These are phyloP conservation scores for Protea cynaroides DNA, from an alignment of 164 flowering plant genomes.

Conservation along the genomic window DNA sequence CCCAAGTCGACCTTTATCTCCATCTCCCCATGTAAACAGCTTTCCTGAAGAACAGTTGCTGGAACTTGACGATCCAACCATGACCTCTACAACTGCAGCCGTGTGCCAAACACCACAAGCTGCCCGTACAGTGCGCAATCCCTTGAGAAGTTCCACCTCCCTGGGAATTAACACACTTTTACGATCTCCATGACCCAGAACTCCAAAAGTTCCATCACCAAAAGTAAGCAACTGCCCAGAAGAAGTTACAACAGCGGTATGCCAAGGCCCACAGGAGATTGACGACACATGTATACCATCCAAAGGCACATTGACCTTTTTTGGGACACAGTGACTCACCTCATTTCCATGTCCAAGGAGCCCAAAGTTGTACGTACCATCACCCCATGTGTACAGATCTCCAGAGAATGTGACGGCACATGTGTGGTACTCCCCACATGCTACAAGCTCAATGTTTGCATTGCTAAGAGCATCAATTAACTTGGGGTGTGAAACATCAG, in stretches of 20 bases:
- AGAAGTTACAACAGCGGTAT: slow-evolving; percentile 95
- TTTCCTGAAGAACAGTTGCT: slow-evolving; percentile 96
- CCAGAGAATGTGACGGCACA: slow-evolving; percentile 97
- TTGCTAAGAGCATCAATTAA: slow-evolving; percentile 78
- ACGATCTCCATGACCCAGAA: slow-evolving; percentile 96
- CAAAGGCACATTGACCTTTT: slow-evolving; percentile 88
- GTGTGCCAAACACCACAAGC: slow-evolving; percentile 99
- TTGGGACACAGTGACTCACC: slow-evolving; percentile 96
- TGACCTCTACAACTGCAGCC: slow-evolving; percentile 97
- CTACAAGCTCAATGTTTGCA: slow-evolving; percentile 82
- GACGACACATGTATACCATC: slow-evolving; percentile 94
- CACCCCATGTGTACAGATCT: slow-evolving; percentile 97
- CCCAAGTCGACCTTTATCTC: slow-evolving; percentile 93
- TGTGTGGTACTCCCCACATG: slow-evolving; percentile 93
- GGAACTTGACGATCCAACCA: slow-evolving; percentile 92
- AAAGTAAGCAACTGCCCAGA: slow-evolving; percentile 93
- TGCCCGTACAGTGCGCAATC: slow-evolving; percentile 89
- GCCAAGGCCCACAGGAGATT: slow-evolving; percentile 98
- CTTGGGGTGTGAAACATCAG: slow-evolving; percentile 92
- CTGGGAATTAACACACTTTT: slow-evolving; percentile 76
- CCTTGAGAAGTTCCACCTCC: slow-evolving; percentile 95
- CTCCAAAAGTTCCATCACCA: slow-evolving; percentile 99
- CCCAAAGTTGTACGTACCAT: slow-evolving; percentile 80
- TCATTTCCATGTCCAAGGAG: slow-evolving; percentile 93
- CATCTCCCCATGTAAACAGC: slow-evolving; percentile 99